Base-by-base conservation (phyloP, 192 early-diverging fungal species). In the Coemansia sp. region DNA sequence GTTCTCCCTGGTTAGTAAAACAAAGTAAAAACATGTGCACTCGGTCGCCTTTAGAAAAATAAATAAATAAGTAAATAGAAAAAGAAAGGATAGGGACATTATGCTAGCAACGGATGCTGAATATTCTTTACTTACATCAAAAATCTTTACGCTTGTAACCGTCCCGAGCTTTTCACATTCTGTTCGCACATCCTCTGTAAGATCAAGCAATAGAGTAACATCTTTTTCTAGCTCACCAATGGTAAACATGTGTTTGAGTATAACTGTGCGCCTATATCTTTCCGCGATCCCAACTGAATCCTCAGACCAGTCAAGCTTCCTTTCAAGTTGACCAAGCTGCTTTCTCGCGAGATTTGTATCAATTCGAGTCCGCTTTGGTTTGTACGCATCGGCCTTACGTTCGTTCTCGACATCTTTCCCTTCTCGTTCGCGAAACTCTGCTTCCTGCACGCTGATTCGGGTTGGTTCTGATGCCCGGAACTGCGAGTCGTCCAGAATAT, bases 171-270 rank as follows among this genome's bases (percentile, higher is more conserved):
- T 94, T 68, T 96, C 95, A 71, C 95, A 96, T 65, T 99, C 97
- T 21, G 86, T 84, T 5, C 97, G 88, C 13, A 99, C 90, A 70
- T 99, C 97, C 47, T 97, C 91, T 54, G 96, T 92, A 63, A 99
- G 79, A 45, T 99, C 97, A 18, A 99, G 75, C 40, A 98, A 64
- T 50, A 97, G 67, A 0, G 92, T 88, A 7, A 94, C 92, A 69
- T 97, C 94, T 16, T 89, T 88, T 83, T 98, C 93, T 1, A 99
- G 70, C 76, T 99, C 95, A 45, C 89, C 71, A 16, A 88, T 68
- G 5, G 93, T 93, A 72, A 96, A 99, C 96, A 99, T 98, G 72
- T 95, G 85, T 77, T 96, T 96, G 40, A 99, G 77, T 54, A 99
- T 91, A 10, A 98, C 94, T 40, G 94, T 90, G 56, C 91, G 92